Evolutionary conservation across 257 asterid genomes (phyloP), one percentile per base, ranked within the genome.

Genomic region (Solanum piurae): DNA sequence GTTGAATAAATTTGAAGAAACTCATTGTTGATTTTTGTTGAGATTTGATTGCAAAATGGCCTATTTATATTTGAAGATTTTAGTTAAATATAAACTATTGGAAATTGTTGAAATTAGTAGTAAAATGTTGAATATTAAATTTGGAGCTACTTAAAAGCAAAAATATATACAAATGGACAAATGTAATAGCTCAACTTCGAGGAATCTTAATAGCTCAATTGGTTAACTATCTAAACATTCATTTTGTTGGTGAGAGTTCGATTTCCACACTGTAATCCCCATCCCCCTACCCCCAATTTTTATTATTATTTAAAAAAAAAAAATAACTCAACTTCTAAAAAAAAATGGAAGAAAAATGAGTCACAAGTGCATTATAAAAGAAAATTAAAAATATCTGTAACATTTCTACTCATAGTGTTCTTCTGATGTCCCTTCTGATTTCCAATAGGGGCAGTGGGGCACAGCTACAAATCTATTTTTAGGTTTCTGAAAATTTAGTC

Each of bases 131-230:
- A 68, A 27, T 13, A 69, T 69, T 14, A 69, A 31, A 69, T 68
- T 29, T 69, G 2, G 23, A 29, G 37, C 2, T 2, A 29, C 34
- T 29, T 6, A 5, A 69, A 13, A 27, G 38, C 23, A 69, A 69
- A 69, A 13, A 14, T 29, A 6, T 69, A 29, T 69, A 62, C 14
- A 7, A 7, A 3, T 27, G 75, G 10, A 68, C 75, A 68, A 68
- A 27, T 68, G 21, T 68, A 12, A 12, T 27, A 27, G 36, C n/a
- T 52, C 10, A 18, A 18, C n/a, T 18, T 52, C 1, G 3, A 3
- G 0, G 23, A 52, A 52, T 18, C 1, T 52, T 52, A 52, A 0
- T 52, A 6, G 1, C 3, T 52, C 23, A 52, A 52, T 52, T 52
- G 2, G 4, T 18, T 52, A 6, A 16, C 4, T 52, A 52, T 0